phyloP scores from a whole-genome alignment of 2,329 filamentous ascomycete species.

The Diplodia sapinea region DNA sequence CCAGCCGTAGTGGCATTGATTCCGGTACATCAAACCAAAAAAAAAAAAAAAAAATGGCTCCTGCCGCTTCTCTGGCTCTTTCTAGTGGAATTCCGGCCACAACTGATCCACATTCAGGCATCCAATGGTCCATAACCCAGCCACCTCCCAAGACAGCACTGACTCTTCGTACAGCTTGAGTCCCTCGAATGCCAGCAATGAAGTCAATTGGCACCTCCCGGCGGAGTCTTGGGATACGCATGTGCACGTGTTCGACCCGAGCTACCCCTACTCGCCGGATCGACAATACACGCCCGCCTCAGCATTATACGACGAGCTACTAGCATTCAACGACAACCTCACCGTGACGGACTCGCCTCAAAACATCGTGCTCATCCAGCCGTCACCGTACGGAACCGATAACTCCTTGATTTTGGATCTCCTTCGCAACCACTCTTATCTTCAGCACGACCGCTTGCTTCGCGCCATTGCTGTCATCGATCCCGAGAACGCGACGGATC shows the following conservation, averaged over 20 bases:
- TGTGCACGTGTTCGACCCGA: slow-evolving; percentile 4
- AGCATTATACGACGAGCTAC: neutral
- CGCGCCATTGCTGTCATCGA: slow-evolving; percentile 11
- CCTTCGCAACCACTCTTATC: neutral
- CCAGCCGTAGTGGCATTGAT: neutral
- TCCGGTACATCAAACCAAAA: neutral
- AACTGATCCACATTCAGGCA: neutral
- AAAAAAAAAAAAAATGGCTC: too few species aligned
- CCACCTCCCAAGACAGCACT: neutral
- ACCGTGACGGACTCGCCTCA: neutral
- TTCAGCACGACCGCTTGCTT: neutral
- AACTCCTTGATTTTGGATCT: slow-evolving; percentile 4
- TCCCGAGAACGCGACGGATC: neutral
- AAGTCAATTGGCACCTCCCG: neutral
- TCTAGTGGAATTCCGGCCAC: neutral
- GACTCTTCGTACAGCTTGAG: neutral
- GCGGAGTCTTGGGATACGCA: neutral
- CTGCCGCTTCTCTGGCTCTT: neutral
- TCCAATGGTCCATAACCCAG: neutral
- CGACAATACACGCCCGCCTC: neutral
- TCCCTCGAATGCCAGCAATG: neutral
- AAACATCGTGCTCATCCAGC: slow-evolving; percentile 8
- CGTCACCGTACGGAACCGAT: slow-evolving; percentile 6
- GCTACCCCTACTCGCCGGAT: neutral
- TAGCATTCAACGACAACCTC: neutral